A percentile compares a stretch with the other conserved stretches of the same genome.
Evolutionary conservation across 164 flowering plant genomes (phyloP).

Genomic region (Paratinospora sagittata): DNA sequence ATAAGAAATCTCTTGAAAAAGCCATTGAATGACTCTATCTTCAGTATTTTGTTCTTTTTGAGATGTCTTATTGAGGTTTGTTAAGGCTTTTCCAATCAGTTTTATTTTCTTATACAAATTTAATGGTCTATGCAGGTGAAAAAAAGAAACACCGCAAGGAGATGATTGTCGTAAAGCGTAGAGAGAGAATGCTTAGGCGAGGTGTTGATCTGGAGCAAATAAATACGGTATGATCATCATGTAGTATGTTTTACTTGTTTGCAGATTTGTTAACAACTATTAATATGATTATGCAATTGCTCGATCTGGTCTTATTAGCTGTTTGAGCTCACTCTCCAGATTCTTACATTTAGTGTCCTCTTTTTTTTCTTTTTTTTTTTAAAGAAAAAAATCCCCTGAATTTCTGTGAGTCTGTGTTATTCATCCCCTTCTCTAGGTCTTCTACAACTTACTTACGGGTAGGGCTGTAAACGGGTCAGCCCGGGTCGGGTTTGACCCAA

Average conservation of each 20-base stretch:
- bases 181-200: constrained; percentile 72
- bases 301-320: not conserved
- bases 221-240: constrained; percentile 47
- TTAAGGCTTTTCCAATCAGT: too few species aligned
- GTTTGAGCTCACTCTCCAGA: not conserved
- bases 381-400: too few species aligned
- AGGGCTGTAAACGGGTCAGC: too few species aligned
- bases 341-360: not conserved
- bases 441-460: not conserved
- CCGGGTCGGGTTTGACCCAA: too few species aligned
- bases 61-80: too few species aligned
- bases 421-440: not conserved
- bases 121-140: constrained; percentile 42
- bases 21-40: too few species aligned
- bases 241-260: not conserved
- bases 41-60: too few species aligned
- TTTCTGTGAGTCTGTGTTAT: not conserved
- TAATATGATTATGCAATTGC: not conserved
- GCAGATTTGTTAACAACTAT: not conserved
- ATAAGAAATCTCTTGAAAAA: too few species aligned
- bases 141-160: constrained; percentile 90
- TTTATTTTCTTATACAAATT: not conserved
- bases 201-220: constrained; percentile 85
- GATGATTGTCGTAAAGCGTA: constrained; percentile 59
- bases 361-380: not conserved